These are phyloP conservation scores for Lachnellula occidentalis DNA, from an alignment of 2,329 filamentous ascomycete genomes.

Conservation along the genomic window DNA sequence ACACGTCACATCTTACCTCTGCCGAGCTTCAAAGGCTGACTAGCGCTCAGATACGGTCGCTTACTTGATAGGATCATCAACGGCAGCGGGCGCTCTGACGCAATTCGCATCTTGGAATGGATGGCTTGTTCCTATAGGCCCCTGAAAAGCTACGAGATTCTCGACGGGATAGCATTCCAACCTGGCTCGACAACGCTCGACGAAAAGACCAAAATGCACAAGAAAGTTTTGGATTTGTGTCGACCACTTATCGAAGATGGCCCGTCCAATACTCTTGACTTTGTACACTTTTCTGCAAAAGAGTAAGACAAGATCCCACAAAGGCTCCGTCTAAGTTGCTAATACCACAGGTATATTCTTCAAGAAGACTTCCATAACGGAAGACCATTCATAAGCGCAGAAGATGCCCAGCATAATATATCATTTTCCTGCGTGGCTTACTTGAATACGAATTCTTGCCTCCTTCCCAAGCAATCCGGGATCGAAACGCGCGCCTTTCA, in stretches of 20 bases:
- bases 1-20: background rate
- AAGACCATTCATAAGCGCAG: background rate
- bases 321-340: no score
- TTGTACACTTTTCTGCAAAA: conserved; percentile 16
- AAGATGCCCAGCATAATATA: background rate
- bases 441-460: background rate
- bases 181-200: background rate
- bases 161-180: conserved; percentile 6
- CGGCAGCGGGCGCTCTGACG: background rate
- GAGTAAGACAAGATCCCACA: background rate
- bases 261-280: conserved; percentile 5
- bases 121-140: conserved; percentile 12
- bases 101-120: conserved; percentile 7
- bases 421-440: background rate
- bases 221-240: conserved; percentile 10
- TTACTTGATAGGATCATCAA: conserved; percentile 8
- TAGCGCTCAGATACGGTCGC: conserved; percentile 2
- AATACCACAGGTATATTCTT: background rate
- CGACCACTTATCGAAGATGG: conserved; percentile 15
- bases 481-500: background rate
- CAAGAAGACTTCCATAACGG: background rate
- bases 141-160: conserved; percentile 10
- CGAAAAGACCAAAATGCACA: background rate
- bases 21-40: conserved; percentile 37
- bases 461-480: background rate